A percentile compares a stretch with the other conserved stretches of the same genome.
Evolutionary conservation across 805 yeast species (phyloP).

Genomic region (Wickerhamomyces bisporus): DNA sequence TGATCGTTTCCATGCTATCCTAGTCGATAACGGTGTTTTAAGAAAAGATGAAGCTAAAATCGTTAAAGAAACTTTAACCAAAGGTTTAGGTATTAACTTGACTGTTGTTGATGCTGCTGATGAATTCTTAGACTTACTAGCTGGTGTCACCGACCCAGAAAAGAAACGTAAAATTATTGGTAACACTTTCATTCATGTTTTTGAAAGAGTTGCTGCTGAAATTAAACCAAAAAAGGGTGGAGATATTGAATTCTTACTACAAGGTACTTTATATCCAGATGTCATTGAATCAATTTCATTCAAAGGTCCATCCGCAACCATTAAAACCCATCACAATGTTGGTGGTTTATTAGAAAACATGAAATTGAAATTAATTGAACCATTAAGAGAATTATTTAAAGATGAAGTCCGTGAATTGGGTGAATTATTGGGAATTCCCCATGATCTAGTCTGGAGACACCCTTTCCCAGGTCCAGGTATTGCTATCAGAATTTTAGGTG

Average conservation of each 20-base stretch:
- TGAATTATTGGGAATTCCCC: slow-evolving; percentile 89
- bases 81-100: slow-evolving; percentile 90
- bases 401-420: slow-evolving; percentile 98
- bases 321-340: slow-evolving; percentile 98
- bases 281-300: slow-evolving; percentile 97
- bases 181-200: slow-evolving; percentile 93
- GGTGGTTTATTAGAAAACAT: slow-evolving; percentile 97
- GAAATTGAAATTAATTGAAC: slow-evolving; percentile 98
- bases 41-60: slow-evolving; percentile 86
- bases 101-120: slow-evolving; percentile 94
- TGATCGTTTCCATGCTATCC: slow-evolving; percentile 95
- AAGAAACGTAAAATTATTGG: slow-evolving; percentile 98
- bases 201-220: slow-evolving; percentile 91
- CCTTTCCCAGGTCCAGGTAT: slow-evolving; percentile 99
- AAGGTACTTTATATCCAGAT: slow-evolving; percentile 97
- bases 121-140: slow-evolving; percentile 76
- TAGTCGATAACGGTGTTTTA: slow-evolving; percentile 97
- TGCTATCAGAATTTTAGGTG: slow-evolving; percentile 97
- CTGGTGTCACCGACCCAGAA: slow-evolving; percentile 97
- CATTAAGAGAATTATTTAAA: slow-evolving; percentile 96
- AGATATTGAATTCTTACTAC: slow-evolving; percentile 88
- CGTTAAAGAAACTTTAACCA: slow-evolving; percentile 85
- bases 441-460: slow-evolving; percentile 98
- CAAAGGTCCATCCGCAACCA: slow-evolving; percentile 99
- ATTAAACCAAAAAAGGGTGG: slow-evolving; percentile 86